A percentile compares a stretch with the other conserved stretches of the same genome.
phyloP scores from a whole-genome alignment of 139 green algal genomes.

The Eudorina sp. region DNA sequence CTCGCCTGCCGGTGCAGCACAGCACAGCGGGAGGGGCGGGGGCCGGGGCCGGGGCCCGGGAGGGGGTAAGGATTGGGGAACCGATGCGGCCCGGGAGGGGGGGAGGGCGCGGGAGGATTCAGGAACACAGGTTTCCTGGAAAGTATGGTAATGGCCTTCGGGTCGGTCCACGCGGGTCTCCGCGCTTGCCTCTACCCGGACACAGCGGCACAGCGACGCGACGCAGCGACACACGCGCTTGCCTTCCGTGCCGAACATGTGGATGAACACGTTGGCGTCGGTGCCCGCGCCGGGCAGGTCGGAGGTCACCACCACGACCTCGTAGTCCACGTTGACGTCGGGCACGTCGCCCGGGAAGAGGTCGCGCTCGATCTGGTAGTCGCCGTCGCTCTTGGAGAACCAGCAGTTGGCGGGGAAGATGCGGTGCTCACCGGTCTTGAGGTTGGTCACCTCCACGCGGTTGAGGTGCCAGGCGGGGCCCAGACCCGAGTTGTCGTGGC shows the following conservation, averaged over 20 bases:
- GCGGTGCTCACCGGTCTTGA: constrained; percentile 39
- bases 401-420: constrained; percentile 59
- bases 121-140: too few relatives aligned
- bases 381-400: constrained; percentile 56
- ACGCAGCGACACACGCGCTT: background rate
- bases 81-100: too few relatives aligned
- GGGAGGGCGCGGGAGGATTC: too few relatives aligned
- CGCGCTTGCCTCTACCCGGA: too few relatives aligned
- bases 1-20: constrained; percentile 33
- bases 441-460: constrained; percentile 67
- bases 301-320: constrained; percentile 61
- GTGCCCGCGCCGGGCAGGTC: constrained; percentile 72
- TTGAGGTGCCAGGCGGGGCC: constrained; percentile 68
- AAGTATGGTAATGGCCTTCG: too few relatives aligned
- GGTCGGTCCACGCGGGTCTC: too few relatives aligned
- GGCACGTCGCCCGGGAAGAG: constrained; percentile 49
- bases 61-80: too few relatives aligned
- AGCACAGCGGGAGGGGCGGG: background rate
- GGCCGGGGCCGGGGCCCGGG: too few relatives aligned
- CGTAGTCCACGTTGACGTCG: constrained; percentile 50
- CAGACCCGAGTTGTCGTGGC: constrained; percentile 61
- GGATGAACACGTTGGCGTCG: constrained; percentile 70
- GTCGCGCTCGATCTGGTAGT: constrained; percentile 65
- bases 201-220: too few relatives aligned
- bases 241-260: constrained; percentile 57